Conservation (phyloP, 2,329 filamentous ascomycete species). For the Claviceps capensis region DNA sequence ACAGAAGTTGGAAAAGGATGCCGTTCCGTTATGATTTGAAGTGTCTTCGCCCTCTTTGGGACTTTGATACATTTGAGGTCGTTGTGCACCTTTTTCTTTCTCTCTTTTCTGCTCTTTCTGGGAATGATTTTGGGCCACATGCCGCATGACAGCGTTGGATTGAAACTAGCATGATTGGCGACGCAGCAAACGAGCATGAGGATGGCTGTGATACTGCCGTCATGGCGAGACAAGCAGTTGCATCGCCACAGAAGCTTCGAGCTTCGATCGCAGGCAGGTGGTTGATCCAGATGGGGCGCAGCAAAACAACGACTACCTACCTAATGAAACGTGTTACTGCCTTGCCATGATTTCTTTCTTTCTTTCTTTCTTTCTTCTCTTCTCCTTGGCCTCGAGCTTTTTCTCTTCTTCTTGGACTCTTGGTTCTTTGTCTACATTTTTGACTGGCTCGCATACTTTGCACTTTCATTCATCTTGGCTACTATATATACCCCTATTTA, state of each 20-base stretch:
- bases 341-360: not conserved
- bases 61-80: not conserved
- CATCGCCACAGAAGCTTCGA: not conserved
- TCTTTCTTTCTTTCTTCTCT: not conserved
- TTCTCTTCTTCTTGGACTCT: not conserved
- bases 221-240: not conserved
- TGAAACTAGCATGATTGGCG: constrained; percentile 4
- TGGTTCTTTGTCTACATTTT: not conserved
- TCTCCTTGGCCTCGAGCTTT: not conserved
- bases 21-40: not conserved
- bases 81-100: not conserved
- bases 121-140: constrained; percentile 4
- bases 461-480: not conserved
- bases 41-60: not conserved
- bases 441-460: no score
- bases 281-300: not conserved
- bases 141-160: constrained; percentile 6
- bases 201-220: not conserved
- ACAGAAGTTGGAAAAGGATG: not conserved
- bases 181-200: not conserved
- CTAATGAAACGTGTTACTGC: not conserved
- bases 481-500: constrained; percentile 9
- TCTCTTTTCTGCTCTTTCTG: not conserved
- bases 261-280: not conserved
- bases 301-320: no score